Evolutionary conservation across 495 filamentous ascomycete genomes (phyloP), one percentile per base, ranked within the genome.

Genomic region (Tuber microsphaerosporum): DNA sequence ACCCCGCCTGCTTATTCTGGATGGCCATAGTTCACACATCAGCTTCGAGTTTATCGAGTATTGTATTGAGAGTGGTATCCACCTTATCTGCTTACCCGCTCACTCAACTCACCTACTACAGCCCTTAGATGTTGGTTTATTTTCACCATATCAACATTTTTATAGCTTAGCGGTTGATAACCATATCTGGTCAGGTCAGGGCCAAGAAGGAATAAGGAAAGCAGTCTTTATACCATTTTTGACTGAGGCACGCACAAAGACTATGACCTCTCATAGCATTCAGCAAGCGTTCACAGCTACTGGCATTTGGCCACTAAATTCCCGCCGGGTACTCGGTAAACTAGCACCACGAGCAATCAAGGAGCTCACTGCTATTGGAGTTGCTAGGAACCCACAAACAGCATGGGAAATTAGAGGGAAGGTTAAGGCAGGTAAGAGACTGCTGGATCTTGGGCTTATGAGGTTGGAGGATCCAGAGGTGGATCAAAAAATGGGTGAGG

Each of bases 11-110:
- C 37, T 74, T 16, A 77, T 77, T 42, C 22, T 77, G 20, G 68
- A 77, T 51, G 75, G 75, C 0, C 45, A 77, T 46, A 31, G 44
- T 2, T 77, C 72, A 6, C 68, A 77, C 46, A 48, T 71, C 42
- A n/a, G n/a, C n/a, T n/a, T n/a, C n/a, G n/a, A n/a, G n/a, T n/a
- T n/a, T n/a, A n/a, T n/a, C n/a, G n/a, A n/a, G n/a, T n/a, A n/a
- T n/a, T n/a, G n/a, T n/a, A n/a, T n/a, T n/a, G n/a, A n/a, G n/a
- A n/a, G n/a, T n/a, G n/a, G n/a, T n/a, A n/a, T n/a, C n/a, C n/a
- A n/a, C n/a, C n/a, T n/a, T n/a, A n/a, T n/a, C n/a, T n/a, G n/a
- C n/a, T n/a, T n/a, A n/a, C n/a, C n/a, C n/a, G n/a, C n/a, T n/a
- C n/a, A n/a, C n/a, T n/a, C n/a, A n/a, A n/a, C n/a, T n/a, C n/a